Percentiles rank a stretch among this genome's conserved stretches.
These are phyloP conservation scores for Trichoderma sp. DNA, from an alignment of 2,329 filamentous ascomycete species.

Conservation along the genomic window DNA sequence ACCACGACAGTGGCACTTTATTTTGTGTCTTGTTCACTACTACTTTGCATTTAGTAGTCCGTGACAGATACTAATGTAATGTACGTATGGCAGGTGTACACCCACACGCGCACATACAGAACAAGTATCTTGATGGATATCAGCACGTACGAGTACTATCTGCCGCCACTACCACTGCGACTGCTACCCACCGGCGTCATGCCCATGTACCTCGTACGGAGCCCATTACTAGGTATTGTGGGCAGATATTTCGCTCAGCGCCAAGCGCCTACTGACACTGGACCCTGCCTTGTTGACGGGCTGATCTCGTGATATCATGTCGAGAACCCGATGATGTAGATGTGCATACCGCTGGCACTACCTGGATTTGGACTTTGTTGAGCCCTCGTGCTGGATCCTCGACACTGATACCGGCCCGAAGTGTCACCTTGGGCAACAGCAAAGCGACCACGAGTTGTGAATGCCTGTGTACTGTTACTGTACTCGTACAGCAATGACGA, in stretches of 20 bases:
- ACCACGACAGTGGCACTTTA: neutral
- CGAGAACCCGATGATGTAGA: slow-evolving; percentile 10
- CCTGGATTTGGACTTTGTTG: neutral
- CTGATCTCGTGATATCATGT: slow-evolving; percentile 17
- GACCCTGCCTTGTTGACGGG: slow-evolving; percentile 8
- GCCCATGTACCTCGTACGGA: neutral
- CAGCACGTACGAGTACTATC: neutral
- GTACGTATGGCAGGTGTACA: neutral
- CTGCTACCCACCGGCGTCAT: slow-evolving; percentile 6
- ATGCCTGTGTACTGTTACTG: neutral
- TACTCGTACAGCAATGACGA: neutral
- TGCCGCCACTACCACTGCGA: neutral
- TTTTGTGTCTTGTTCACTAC: neutral
- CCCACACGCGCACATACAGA: neutral
- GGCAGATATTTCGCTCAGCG: slow-evolving; percentile 16
- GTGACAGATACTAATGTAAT: neutral
- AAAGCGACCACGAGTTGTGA: neutral
- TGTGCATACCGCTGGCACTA: neutral
- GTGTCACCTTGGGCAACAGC: neutral
- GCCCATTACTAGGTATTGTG: neutral
- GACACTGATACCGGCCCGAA: neutral
- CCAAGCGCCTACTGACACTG: slow-evolving; percentile 19
- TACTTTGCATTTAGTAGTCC: neutral
- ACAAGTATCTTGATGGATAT: neutral
- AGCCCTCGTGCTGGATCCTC: neutral